Base-by-base conservation (phyloP, 768 basidiomycete species). In the Mycena galopus region DNA sequence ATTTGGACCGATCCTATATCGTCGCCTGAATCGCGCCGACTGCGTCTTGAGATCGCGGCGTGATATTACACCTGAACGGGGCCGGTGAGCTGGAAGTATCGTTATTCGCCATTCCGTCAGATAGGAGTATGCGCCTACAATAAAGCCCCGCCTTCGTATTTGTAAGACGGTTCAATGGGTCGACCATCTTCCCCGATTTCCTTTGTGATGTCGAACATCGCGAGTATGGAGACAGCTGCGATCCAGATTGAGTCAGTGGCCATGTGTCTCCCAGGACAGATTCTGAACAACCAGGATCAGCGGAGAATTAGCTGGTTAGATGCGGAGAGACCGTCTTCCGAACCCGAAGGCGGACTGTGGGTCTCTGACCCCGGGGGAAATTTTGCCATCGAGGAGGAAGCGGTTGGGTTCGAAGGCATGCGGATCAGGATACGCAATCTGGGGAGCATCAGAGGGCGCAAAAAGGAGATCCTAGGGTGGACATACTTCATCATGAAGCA, bases 221-320 rank as follows among this genome's bases (percentile, higher is more conserved):
- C 53, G 16, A 56, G 29, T 19, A 56, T 14, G 17, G 53, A 56
- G 16, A 56, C 53, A 21, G 32, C 30, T 21, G 53, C 17, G 4
- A 56, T 56, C 53, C 53, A 56, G 53, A 56, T 56, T 56, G 53
- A 56, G 4, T 16, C 12, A 8, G 17, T 32, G 53, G 53, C 53
- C 53, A 56, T 56, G 53, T 56, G 53, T 56, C 53, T 56, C 27
- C 53, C 53, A 14, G 53, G 53, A 32, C 53, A 56, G 53, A 32
- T 32, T 56, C 53, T 56, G 30, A 32, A 56, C 5, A 56, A 56
- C 14, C 53, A 56, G 53, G 19, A 8, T 56, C 29, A 56, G 17
- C 16, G 5, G 30, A 56, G 30, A 32, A 56, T 56, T 21, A 8
- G 10, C 19, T 12, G 30, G 16, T 27, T 29, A 56, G 30, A 17